A percentile compares a stretch with the other conserved stretches of the same genome.
These are phyloP conservation scores for Casuarina cunninghamiana DNA, from an alignment of 306 rosid species.

Conservation along the genomic window DNA sequence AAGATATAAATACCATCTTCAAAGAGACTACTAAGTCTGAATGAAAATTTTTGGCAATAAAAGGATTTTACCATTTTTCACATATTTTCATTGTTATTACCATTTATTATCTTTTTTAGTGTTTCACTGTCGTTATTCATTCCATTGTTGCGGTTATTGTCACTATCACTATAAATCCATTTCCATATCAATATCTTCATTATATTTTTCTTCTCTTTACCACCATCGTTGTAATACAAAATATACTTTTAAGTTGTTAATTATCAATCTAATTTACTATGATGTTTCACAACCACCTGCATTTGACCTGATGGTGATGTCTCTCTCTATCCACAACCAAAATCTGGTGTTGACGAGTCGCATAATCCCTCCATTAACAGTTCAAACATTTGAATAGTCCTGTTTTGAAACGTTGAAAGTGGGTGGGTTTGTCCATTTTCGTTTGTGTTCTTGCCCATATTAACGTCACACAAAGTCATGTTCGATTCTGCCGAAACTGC, in stretches of 20 bases:
- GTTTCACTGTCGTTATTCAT: background rate
- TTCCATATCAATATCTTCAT: no score
- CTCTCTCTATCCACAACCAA: background rate
- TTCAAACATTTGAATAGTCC: background rate
- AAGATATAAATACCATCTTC: background rate
- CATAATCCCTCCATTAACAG: background rate
- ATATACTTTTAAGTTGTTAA: no score
- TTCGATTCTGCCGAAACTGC: background rate
- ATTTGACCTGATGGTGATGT: background rate
- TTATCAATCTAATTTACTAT: no score
- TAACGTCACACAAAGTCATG: background rate
- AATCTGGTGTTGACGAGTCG: background rate
- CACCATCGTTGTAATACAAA: no score
- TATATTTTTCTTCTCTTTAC: no score
- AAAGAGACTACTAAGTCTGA: background rate
- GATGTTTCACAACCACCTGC: background rate
- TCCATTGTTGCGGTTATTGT: background rate
- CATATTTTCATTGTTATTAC: no score
- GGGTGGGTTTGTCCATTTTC: slow-evolving; percentile 27
- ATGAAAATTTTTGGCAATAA: no score
- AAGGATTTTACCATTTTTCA: no score
- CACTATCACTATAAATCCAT: no score
- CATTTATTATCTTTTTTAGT: no score
- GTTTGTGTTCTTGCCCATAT: slow-evolving; percentile 8
- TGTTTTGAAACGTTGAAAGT: background rate